Base-by-base conservation (phyloP, 805 yeast genomes). In the Candida sithepensis region DNA sequence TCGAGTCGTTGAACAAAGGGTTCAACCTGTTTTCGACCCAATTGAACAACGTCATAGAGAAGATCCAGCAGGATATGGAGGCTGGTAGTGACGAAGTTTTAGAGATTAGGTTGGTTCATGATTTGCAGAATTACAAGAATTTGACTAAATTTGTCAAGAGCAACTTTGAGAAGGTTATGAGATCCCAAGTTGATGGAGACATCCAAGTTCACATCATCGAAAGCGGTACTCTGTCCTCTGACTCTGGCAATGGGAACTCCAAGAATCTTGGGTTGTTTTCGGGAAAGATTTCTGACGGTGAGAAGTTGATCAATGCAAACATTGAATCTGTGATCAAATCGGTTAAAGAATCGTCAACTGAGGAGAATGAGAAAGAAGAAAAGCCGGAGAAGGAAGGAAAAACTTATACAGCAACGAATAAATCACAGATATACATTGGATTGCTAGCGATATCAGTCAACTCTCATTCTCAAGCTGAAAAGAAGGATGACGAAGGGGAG, bases 281-380 rank as follows among this genome's bases (percentile, higher is more conserved):
- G 19, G 97, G 97, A 8, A 85, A 85, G 53, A 59, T 81, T 1
- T 77, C 81, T 39, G 96, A 89, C 64, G 97, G 94, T 13, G 95
- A 87, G 59, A 92, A 94, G 64, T 76, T 94, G 49, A 85, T 95
- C 37, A 75, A 79, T 58, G 98, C 97, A 3, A 91, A 89, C 61
- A 74, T 92, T 57, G 96, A 89, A 26, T 80, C 82, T 45, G 81
- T 83, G n/a, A 75, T 84, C 44, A 58, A 53, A 20, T 39, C 34
- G n/a, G 54, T 5, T 12, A 30, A 9, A 26, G 30, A 26, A 26
- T 8, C 8, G 30, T 8, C 30, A 26, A 26, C 12, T 30, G 16
- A 30, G 16, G 14, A 50, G 23, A 45, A 42, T 4, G 40, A 41
- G 42, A 24, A 24, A 10, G 28, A 24, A 10, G 28, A 24, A 24